phyloP scores from a whole-genome alignment of 768 basidiomycete species.

The Mrakia blollopis region DNA sequence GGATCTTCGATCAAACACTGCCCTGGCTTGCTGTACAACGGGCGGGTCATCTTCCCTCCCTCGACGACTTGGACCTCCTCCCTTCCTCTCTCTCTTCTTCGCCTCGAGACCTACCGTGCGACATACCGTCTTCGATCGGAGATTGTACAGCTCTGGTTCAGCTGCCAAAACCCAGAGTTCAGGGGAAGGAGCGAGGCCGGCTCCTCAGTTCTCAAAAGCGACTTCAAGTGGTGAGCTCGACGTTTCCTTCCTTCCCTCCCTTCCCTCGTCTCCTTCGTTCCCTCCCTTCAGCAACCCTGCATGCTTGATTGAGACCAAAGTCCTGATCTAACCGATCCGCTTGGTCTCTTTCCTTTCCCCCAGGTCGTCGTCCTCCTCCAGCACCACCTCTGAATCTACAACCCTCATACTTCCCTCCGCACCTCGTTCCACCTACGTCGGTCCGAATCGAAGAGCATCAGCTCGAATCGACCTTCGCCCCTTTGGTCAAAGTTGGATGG shows the following conservation, averaged over 20 bases:
- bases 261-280: background rate
- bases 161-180: background rate
- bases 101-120: no score
- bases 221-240: background rate
- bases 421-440: background rate
- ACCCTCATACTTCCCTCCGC: background rate
- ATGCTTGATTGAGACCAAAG: no score
- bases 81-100: no score
- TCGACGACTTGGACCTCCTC: no score
- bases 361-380: background rate
- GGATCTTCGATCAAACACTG: no score
- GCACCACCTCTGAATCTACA: background rate
- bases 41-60: no score
- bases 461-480: background rate
- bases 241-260: background rate
- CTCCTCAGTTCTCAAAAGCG: background rate
- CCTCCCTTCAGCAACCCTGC: no score
- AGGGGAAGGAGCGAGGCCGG: background rate
- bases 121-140: no score
- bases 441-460: background rate
- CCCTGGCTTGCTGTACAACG: no score
- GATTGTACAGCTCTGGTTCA: no score
- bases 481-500: background rate
- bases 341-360: background rate
- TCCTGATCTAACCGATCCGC: background rate